A percentile compares a stretch with the other conserved stretches of the same genome.
These are phyloP conservation scores for Xerocomus amazonicus DNA, from an alignment of 1,284 basidiomycete species.

Conservation along the genomic window DNA sequence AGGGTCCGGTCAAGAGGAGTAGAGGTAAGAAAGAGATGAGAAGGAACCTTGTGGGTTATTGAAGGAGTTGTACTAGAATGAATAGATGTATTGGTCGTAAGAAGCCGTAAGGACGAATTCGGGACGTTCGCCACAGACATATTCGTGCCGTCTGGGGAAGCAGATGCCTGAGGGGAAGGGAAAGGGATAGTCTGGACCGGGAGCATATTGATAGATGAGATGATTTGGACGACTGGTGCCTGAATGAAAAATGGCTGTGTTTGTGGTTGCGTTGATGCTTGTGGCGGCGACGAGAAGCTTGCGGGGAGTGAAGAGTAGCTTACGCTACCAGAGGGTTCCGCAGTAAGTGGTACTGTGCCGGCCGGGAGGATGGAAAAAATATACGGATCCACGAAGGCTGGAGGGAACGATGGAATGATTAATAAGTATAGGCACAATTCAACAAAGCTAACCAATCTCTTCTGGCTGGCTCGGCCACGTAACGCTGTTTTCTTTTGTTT, in stretches of 20 bases:
- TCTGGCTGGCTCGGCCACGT: constrained; percentile 83
- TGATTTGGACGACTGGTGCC: constrained; percentile 70
- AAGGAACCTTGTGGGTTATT: constrained; percentile 14
- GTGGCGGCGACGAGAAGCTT: constrained; percentile 20
- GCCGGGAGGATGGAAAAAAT: constrained; percentile 77
- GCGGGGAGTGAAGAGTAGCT: constrained; percentile 26
- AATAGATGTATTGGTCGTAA: constrained; percentile 43
- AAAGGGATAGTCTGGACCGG: constrained; percentile 64
- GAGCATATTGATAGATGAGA: constrained; percentile 69
- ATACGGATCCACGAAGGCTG: constrained; percentile 82
- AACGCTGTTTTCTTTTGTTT: constrained; percentile 56
- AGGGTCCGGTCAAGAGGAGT: constrained; percentile 70
- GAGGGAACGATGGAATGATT: background rate
- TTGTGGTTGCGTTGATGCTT: constrained; percentile 19
- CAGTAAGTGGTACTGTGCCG: constrained; percentile 48
- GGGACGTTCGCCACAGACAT: constrained; percentile 19
- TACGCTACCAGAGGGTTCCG: constrained; percentile 15
- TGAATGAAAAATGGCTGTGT: constrained; percentile 38
- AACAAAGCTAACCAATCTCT: constrained; percentile 58
- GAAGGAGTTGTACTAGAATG: constrained; percentile 38
- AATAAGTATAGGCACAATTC: background rate
- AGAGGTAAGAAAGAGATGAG: constrained; percentile 65
- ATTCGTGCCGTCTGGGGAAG: constrained; percentile 25
- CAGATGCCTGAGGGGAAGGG: constrained; percentile 45
- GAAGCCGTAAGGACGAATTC: constrained; percentile 52